Base-by-base conservation (phyloP, 2,329 filamentous ascomycete species). In the Ophiosphaerella narmari region DNA sequence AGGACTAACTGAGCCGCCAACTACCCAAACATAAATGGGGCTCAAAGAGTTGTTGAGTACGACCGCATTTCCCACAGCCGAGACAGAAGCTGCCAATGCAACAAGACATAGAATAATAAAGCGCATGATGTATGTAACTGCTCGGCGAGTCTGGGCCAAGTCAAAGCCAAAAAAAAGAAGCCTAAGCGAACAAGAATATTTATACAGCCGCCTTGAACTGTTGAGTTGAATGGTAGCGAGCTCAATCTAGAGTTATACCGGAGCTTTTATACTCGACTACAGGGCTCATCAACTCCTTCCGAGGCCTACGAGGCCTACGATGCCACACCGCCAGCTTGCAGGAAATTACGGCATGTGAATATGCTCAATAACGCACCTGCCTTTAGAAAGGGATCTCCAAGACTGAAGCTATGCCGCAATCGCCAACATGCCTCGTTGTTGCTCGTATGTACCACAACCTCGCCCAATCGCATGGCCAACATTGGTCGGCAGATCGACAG, bases 1-100 rank as follows among this genome's bases (percentile, higher is more conserved):
- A 7, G 54, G 35, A 8, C 63, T 52, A 26, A 66, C 48, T 2
- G 54, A 38, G 34, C 52, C 48, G 4, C 59, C 62, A 31, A 67
- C 62, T 4, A 63, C 63, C 62, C 62, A 67, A 9, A 65, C 41
- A 38, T 68, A 66, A 35, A 67, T 50, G 8, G 54, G 43, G 3
- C 43, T 40, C n/a, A 45, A 41, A 12, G 56, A 63, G 13, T 59
- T 60, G 48, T 67, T 68, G 21, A 56, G 38, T 5, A 70, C 57
- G n/a, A 66, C 42, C 9, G 65, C 63, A 42, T 57, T 59, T 8
- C 65, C 63, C 5, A 54, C 44, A n/a, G 65, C 65, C 16, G 53
- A 41, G 14, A 56, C 64, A n/a, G 55, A 54, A 11, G 52, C 35
- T 7, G 47, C 50, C n/a, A 66, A 37, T 11, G 57, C 53, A 21